Evolutionary conservation across 306 rosid genomes (phyloP), one percentile per base, ranked within the genome.

Genomic region (Ziziphus jujuba): DNA sequence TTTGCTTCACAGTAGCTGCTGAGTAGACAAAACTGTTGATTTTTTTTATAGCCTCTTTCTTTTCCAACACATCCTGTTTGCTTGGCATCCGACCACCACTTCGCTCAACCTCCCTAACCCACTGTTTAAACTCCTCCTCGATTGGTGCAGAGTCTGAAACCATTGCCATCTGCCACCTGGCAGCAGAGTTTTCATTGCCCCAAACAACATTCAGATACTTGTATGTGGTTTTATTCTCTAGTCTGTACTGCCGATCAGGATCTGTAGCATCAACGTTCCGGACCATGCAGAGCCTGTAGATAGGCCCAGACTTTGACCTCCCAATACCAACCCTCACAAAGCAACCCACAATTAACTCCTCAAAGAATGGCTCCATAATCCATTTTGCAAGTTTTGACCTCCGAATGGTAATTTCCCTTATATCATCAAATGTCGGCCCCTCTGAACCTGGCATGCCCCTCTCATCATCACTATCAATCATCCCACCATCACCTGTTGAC

Each of bases 151-250:
- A 86, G 81, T 90, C 99, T 0, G 96, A 90, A 71, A 88, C 74
- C 99, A 87, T 90, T 61, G 99, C 95, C 99, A 93, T 93, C 87
- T 93, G 97, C 97, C 97, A 93, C 85, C 99, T 90, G 2, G 97
- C 95, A 63, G 96, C 90, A 43, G 95, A 83, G 64, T 74, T 75
- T 62, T 93, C 99, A 79, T 88, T 93, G 45, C 99, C 99, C 97
- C 99, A 93, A 44, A 84, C 80, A 56, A 86, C 81, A 80, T 93
- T 93, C 57, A 93, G 79, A 80, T 90, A 93, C 82, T 90, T 93
- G 71, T 82, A 72, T 2, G 99, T 93, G 54, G 65, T 82, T 79
- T 74, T 90, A 75, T 88, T 93, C 74, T 88, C 99, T 35, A 93
- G 72, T 56, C 77, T 84, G 80, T 93, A 93, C 67, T 80, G 83